Conservation (phyloP, 2,329 filamentous ascomycete genomes). For the Botryotinia calthae region DNA sequence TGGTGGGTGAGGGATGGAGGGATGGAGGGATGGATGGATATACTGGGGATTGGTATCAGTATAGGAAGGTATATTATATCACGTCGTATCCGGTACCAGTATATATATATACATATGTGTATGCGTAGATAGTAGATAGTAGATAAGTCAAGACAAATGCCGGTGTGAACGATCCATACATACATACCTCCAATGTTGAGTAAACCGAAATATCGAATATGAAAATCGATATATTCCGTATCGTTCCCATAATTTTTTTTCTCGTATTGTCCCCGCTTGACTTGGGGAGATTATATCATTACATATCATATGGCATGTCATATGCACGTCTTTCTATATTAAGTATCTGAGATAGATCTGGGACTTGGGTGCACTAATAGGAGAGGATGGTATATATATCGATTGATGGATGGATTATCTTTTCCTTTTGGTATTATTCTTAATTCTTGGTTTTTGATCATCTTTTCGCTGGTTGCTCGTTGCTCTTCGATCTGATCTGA, state of each 20-base stretch:
- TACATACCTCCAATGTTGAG: not conserved
- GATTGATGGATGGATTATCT: not conserved
- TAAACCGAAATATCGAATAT: not conserved
- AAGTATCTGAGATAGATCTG: not conserved
- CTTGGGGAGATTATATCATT: not conserved
- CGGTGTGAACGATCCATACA: not conserved
- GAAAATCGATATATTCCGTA: not conserved
- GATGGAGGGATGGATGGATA: too few relatives aligned
- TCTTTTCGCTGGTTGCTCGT: too few relatives aligned
- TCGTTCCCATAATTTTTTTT: not conserved
- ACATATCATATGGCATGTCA: not conserved
- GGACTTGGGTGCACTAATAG: not conserved
- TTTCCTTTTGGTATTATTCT: not conserved
- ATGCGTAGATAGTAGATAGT: not conserved
- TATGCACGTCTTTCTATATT: not conserved
- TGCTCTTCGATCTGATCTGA: too few relatives aligned
- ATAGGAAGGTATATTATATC: not conserved
- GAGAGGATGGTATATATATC: not conserved
- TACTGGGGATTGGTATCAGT: not conserved
- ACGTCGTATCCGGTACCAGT: not conserved
- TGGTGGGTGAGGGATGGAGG: too few relatives aligned
- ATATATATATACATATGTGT: not conserved
- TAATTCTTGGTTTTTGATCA: not conserved
- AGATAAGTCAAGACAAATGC: not conserved
- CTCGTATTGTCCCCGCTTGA: constrained; percentile 6